Conservation (phyloP, 345 rosid species). For the Corymbia maculata region DNA sequence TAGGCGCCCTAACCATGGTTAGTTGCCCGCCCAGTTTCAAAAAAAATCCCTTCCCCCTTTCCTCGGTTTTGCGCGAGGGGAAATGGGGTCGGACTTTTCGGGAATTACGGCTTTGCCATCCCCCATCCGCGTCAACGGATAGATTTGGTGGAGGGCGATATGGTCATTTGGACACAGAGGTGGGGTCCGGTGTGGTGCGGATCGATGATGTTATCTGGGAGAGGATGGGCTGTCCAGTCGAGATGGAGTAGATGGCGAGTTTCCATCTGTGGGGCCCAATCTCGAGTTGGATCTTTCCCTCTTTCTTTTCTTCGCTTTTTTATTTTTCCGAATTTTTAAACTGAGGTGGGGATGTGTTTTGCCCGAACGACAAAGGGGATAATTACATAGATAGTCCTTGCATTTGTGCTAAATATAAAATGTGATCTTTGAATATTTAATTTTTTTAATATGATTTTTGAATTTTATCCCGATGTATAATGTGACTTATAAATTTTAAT, state of each 20-base stretch:
- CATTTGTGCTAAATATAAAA: no score
- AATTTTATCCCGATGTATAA: no score
- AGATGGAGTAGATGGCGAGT: neutral
- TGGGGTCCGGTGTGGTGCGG: neutral
- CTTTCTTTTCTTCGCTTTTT: no score
- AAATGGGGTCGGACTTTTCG: neutral
- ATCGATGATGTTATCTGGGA: neutral
- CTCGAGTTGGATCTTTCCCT: neutral
- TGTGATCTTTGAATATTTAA: no score
- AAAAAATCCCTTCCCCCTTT: neutral
- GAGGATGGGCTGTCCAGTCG: neutral
- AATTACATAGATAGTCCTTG: no score
- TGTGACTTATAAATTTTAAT: no score
- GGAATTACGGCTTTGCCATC: constrained; percentile 5
- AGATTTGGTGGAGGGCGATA: neutral
- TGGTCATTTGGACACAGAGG: neutral
- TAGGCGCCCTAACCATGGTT: constrained; percentile 4
- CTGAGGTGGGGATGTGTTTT: no score
- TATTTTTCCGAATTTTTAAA: no score
- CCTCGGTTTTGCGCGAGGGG: neutral
- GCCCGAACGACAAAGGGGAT: no score
- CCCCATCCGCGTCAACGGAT: neutral
- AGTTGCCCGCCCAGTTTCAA: constrained; percentile 8
- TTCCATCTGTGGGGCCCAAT: neutral
- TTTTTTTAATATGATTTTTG: no score